Base-by-base conservation (phyloP, 129 eudicot species). In the Helianthus tuberosus region DNA sequence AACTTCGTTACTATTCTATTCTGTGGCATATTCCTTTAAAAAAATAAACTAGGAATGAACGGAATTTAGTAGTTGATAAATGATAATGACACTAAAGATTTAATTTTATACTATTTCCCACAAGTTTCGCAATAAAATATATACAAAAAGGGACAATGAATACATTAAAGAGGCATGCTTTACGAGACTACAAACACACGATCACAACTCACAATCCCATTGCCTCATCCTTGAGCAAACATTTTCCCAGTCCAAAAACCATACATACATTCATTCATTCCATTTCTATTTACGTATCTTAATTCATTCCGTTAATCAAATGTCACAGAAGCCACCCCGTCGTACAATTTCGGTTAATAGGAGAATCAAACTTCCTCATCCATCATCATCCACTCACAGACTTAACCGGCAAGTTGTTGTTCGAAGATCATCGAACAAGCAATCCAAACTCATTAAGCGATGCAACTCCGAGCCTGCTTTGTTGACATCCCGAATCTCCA, bases 391-490 rank as follows among this genome's bases (percentile, higher is more conserved):
- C 4, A 15, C 61, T 76, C 65, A 32, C 39, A 67, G 48, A 65
- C 39, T 15, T 63, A 75, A 53, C 41, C 67, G 79, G 5, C 53
- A 77, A 51, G 71, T 6, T n/a, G 73, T 49, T 6, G 38, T 14
- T 39, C 75, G 58, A 5, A 75, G 80, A 68, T 69, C 77, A 16
- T 66, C 74, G 15, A 69, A 68, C 75, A 77, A 41, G 13, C 82
- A 68, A 32, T 65, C 68, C 9, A 75, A 66, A 11, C 50, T 80
- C 49, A 73, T 87, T 17, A 70, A 75, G 73, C 69, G 89, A 71
- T 76, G 86, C 76, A 83, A 79, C 57, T 92, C 96, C 49, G 98
- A 87, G 80, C 94, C 96, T 68, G 20, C 53, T 43, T 62, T 92
- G 12, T 57, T 53, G 74, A 66, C 49, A 39, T 1, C 64, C 54